These are phyloP conservation scores for Cordia subcordata DNA, from an alignment of 257 asterid species.

Conservation along the genomic window DNA sequence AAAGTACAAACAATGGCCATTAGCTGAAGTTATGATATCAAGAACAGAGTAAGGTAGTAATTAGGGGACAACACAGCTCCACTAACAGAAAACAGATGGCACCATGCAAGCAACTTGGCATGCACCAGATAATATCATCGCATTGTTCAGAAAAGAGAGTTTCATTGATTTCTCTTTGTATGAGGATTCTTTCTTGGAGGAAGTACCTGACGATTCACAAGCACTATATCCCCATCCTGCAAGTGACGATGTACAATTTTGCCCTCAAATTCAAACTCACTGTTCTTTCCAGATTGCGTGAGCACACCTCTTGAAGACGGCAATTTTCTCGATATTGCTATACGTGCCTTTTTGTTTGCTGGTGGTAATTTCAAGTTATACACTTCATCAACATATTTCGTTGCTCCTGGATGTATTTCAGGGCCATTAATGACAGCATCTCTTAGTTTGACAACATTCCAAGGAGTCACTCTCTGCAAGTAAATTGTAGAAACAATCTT, in stretches of 20 bases:
- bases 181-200: no score
- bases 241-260: constrained; percentile 80
- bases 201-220: constrained; percentile 93
- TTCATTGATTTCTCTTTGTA: no score
- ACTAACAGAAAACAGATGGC: no score
- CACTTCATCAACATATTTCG: constrained; percentile 61
- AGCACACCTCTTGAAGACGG: constrained; percentile 79
- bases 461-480: constrained; percentile 86
- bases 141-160: no score
- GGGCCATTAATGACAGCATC: constrained; percentile 82
- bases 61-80: no score
- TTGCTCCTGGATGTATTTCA: constrained; percentile 86
- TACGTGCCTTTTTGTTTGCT: constrained; percentile 38
- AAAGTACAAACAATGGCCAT: no score
- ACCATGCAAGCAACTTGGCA: no score
- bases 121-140: no score
- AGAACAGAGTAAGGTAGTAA: no score
- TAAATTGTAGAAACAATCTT: constrained; percentile 8
- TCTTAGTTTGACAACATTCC: constrained; percentile 86
- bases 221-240: constrained; percentile 97
- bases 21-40: no score
- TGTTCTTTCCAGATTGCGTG: constrained; percentile 55
- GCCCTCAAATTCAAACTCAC: constrained; percentile 74
- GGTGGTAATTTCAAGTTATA: constrained; percentile 51
- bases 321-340: constrained; percentile 65